These are phyloP conservation scores for Neurospora sp. DNA, from an alignment of 495 filamentous ascomycete genomes.

Conservation along the genomic window DNA sequence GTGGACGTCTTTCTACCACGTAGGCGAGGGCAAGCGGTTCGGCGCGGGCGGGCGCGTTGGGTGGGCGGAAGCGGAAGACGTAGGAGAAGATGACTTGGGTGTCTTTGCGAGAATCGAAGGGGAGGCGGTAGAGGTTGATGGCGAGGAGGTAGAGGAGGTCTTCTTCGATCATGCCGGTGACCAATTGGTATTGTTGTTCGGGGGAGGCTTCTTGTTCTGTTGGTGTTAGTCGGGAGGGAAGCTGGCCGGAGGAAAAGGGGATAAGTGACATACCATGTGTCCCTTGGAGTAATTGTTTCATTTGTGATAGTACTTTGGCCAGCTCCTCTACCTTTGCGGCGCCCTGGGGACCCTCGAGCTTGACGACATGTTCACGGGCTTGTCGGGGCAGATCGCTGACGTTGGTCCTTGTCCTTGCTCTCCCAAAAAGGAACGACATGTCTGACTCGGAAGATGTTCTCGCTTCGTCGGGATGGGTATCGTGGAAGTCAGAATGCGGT, in stretches of 20 bases:
- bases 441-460: conserved; percentile 1
- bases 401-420: conserved; percentile 51
- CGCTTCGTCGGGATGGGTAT: conserved; percentile 1
- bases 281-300: conserved; percentile 76
- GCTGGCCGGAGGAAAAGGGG: too few relatives aligned
- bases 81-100: conserved; percentile 84
- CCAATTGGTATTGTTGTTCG: conserved; percentile 72
- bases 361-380: conserved; percentile 43
- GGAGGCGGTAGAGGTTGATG: conserved; percentile 64
- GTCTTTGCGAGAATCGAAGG: conserved; percentile 91
- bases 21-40: conserved; percentile 78
- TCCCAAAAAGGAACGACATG: conserved; percentile 90
- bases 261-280: conserved; percentile 50
- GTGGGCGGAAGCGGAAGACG: conserved; percentile 69
- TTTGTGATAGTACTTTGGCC: conserved; percentile 65
- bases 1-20: conserved; percentile 71
- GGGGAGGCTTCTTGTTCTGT: conserved; percentile 76
- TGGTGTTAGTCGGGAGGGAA: too few relatives aligned
- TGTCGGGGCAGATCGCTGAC: conserved; percentile 40
- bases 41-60: conserved; percentile 42
- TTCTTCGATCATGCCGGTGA: conserved; percentile 72
- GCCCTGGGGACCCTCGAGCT: conserved; percentile 42
- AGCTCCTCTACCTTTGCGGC: conserved; percentile 45
- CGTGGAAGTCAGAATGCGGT: neutral
- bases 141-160: conserved; percentile 80